Base-by-base conservation (phyloP, 208 protist species). In the Acanthamoeba lugdunensis region DNA sequence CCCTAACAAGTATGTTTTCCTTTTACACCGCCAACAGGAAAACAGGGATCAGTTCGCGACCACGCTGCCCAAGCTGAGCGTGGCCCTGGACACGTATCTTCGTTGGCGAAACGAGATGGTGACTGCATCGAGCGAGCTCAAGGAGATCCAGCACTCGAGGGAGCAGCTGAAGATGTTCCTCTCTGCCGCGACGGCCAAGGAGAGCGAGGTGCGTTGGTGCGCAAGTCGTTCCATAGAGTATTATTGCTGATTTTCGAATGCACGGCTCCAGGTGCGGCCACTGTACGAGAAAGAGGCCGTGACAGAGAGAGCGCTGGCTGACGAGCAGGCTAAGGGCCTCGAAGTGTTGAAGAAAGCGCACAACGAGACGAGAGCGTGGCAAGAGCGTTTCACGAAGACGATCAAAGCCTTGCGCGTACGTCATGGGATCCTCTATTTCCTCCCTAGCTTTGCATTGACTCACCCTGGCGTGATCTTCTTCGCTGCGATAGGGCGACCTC, bases 381-480 rank as follows among this genome's bases (percentile, higher is more conserved):
- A 65, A 25, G 79, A 87, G 8, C 48, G 79, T 25, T 87, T 65
- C 54, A 87, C 79, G 23, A 87, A 87, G 54, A 87, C 79, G 18
- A 61, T 65, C n/a, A 87, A 58, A 30, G 79, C 79, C 8, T 21
- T 71, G 65, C 65, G 65, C 28, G 58, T 65, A 65, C 58, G 58
- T 65, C 54, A 21, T 21, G 16, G 33, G 33, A 37, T 37, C 33
- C 54, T 58, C 18, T 3, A 2, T 58, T 2, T 3, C 13, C 16
- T 11, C 11, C 11, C 18, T 58, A 1, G 54, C 21, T 58, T 11
- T 58, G 54, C 54, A 58, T 21, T 13, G 9, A 23, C 54, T 58
- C 54, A 58, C 16, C 54, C 16, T 21, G 45, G 45, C 45, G 52
- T 65, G 21, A n/a, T 65, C 58, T n/a, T 7, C 58, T 3, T n/a